Percentiles rank a stretch among this genome's conserved stretches.
These are phyloP conservation scores for Salix purpurea DNA, from an alignment of 345 rosid genomes.

Conservation along the genomic window DNA sequence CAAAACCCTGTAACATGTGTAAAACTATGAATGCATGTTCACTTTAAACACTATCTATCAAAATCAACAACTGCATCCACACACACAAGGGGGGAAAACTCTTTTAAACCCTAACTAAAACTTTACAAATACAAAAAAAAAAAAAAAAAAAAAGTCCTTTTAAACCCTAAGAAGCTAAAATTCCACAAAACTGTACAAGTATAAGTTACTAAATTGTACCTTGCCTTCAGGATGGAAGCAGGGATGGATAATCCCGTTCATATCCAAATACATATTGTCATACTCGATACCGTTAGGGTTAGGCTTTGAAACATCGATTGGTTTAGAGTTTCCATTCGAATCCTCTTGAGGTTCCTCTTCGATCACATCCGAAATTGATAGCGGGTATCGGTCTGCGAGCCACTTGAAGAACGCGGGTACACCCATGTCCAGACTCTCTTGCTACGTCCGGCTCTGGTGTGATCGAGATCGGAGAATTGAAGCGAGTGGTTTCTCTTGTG, in stretches of 20 bases:
- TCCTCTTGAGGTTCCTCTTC: slow-evolving; percentile 63
- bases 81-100: not conserved
- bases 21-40: not conserved
- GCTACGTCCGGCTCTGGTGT: not conserved
- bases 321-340: slow-evolving; percentile 33
- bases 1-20: not conserved
- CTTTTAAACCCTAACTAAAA: not conserved
- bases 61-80: not conserved
- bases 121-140: not conserved
- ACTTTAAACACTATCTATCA: not conserved
- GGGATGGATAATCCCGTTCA: slow-evolving; percentile 95
- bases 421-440: slow-evolving; percentile 51
- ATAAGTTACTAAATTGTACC: slow-evolving; percentile 33
- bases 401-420: slow-evolving; percentile 96
- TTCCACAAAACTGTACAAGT: not conserved
- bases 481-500: not conserved
- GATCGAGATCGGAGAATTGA: not conserved
- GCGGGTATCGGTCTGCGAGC: slow-evolving; percentile 93
- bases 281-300: slow-evolving; percentile 92
- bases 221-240: slow-evolving; percentile 97
- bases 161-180: not conserved
- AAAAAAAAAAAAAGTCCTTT: not conserved
- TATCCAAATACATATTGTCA: slow-evolving; percentile 86
- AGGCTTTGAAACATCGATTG: slow-evolving; percentile 63
- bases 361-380: slow-evolving; percentile 66